Conservation (phyloP, 148 eudicot genomes). For the Spergularia marina region DNA sequence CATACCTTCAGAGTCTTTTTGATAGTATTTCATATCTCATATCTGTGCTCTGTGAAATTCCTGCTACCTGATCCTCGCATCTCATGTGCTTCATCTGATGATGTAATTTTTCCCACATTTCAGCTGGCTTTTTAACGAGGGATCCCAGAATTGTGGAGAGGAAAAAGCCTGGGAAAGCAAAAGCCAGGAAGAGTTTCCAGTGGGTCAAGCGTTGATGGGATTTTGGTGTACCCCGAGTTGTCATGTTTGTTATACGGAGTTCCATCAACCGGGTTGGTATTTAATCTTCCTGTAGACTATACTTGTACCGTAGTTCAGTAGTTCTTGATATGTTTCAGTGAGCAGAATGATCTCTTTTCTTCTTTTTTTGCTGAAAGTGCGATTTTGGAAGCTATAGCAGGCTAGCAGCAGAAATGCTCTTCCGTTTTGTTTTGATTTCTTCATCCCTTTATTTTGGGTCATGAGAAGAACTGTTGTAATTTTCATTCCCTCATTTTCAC, state of each 20-base stretch:
- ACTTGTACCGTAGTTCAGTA: slow-evolving; percentile 7
- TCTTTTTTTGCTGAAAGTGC: slow-evolving; percentile 6
- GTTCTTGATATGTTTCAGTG: neutral
- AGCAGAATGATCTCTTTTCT: no score
- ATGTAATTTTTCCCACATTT: slow-evolving; percentile 12
- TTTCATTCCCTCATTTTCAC: no score
- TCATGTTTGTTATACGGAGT: slow-evolving; percentile 9
- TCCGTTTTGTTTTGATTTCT: no score
- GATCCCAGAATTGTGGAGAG: slow-evolving; percentile 88
- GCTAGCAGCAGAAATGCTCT: neutral
- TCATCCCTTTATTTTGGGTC: no score
- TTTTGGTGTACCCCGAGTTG: slow-evolving; percentile 9
- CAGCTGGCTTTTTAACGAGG: slow-evolving; percentile 96
- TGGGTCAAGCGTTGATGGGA: slow-evolving; percentile 88
- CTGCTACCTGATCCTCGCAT: neutral
- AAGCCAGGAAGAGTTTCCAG: slow-evolving; percentile 96
- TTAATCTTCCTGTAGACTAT: slow-evolving; percentile 12
- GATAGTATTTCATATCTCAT: neutral
- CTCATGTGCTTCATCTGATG: neutral
- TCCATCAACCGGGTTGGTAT: neutral
- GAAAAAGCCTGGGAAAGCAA: slow-evolving; percentile 97
- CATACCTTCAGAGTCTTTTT: neutral
- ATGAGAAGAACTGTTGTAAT: no score
- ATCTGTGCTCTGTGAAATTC: neutral
- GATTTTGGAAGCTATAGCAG: slow-evolving; percentile 16